Evolutionary conservation across 768 basidiomycete species (phyloP), one percentile per base, ranked within the genome.

Genomic region (Hemileccinum impolitum): DNA sequence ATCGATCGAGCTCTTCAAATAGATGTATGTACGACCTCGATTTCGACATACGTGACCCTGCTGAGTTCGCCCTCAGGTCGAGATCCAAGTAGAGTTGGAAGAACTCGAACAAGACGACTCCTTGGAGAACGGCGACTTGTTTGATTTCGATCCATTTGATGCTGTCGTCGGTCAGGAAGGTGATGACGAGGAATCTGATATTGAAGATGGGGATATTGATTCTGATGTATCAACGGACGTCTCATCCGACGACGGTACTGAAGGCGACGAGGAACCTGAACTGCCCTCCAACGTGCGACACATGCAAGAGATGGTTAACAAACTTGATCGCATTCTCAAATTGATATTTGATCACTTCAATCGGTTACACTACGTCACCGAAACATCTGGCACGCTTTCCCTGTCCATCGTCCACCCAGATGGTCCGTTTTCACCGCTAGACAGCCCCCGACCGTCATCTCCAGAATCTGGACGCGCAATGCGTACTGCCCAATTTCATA

Each of bases 1-100:
- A 79, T 99, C 19, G 94, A 96, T 66, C 84, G 93, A n/a, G 88
- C 93, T 25, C 85, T 98, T 28, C 86, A 94, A 68, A 94, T 99
- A 50, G 96, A 99, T 67, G 95, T 94, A 60, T 48, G 90, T 76
- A 11, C 21, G 2, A 4, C 43, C 11, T 52, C 21, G 10, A 1
- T 6, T 17, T 45, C 2, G 39, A 28, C 14, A 44, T 17, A 23
- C 45, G 35, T 8, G 4, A 12, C 44, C 14, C 17, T 35, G 17
- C 51, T 54, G n/a, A 47, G 5, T 36, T 9, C 23, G 12, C 4
- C 31, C 41, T 2, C 53, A 94, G 92, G 91, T 96, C 23, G 95
- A 99, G 69, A 94, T 99, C 28, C 94, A 96, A 63, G 87, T 92
- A n/a, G 93, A 94, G 60, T 63, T 93, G 4, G 94, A 97, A 62